A percentile compares a stretch with the other conserved stretches of the same genome.
These are phyloP conservation scores for Aspergillus felis DNA, from an alignment of 2,329 filamentous ascomycete genomes.

Conservation along the genomic window DNA sequence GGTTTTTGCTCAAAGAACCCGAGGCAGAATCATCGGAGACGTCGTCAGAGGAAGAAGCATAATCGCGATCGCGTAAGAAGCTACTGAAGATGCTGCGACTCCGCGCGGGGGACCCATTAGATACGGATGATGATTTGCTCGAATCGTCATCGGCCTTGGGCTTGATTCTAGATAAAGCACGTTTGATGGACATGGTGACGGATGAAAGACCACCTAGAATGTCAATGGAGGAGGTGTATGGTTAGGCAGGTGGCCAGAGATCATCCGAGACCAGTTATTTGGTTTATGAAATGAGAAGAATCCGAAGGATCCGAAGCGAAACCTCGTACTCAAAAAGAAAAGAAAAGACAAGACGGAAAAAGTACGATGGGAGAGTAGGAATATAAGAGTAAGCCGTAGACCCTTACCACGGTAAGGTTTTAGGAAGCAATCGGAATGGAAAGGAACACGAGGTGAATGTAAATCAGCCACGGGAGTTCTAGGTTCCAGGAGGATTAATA, in stretches of 20 bases:
- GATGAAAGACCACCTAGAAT: background rate
- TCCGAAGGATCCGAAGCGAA: background rate
- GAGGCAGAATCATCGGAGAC: constrained; percentile 33
- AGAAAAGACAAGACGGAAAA: too few relatives aligned
- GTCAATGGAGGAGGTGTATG: background rate
- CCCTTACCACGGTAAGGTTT: background rate
- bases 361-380: background rate
- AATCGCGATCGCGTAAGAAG: constrained; percentile 40
- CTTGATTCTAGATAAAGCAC: constrained; percentile 40
- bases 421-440: background rate
- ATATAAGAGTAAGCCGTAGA: background rate
- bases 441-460: background rate
- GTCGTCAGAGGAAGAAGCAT: constrained; percentile 43
- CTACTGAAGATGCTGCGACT: constrained; percentile 39
- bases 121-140: constrained; percentile 7
- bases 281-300: background rate
- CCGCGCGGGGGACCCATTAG: constrained; percentile 23
- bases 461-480: background rate
- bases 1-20: constrained; percentile 41
- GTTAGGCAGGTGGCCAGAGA: background rate
- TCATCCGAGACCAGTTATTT: background rate
- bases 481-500: background rate
- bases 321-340: background rate
- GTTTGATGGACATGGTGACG: constrained; percentile 46
- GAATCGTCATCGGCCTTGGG: constrained; percentile 24